These are phyloP conservation scores for Nicotiana obtusifolia DNA, from an alignment of 257 asterid genomes.

Conservation along the genomic window DNA sequence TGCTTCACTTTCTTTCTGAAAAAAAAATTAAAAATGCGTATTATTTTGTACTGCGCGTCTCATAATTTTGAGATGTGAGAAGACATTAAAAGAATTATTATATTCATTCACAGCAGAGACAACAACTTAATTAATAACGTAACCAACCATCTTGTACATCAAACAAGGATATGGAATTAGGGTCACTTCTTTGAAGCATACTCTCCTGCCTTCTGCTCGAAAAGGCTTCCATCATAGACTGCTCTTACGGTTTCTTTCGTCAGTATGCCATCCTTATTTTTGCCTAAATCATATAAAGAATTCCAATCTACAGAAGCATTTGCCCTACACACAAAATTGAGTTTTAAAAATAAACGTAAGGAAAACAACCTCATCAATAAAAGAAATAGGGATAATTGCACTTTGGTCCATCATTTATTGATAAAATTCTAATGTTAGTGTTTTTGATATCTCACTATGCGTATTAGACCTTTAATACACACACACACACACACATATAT, in stretches of 20 bases:
- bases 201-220: conserved; percentile 59
- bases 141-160: not conserved
- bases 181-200: conserved; percentile 36
- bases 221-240: conserved; percentile 76
- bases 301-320: conserved; percentile 74
- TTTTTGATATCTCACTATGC: not conserved
- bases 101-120: not conserved
- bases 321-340: conserved; percentile 31
- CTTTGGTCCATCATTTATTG: not conserved
- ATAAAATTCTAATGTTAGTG: not conserved
- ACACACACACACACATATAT: too few relatives aligned
- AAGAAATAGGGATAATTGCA: not conserved
- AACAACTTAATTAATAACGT: not conserved
- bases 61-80: not conserved
- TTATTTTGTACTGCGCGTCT: not conserved
- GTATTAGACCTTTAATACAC: not conserved
- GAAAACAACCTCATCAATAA: not conserved
- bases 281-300: conserved; percentile 51
- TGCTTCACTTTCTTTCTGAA: not conserved
- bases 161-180: conserved; percentile 9
- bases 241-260: conserved; percentile 53
- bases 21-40: not conserved
- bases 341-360: not conserved
- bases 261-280: conserved; percentile 53
- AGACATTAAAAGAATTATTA: not conserved